Evolutionary conservation across 169 alveolate species (phyloP), one percentile per base, ranked within the genome.

Genomic region (Babesia bovis): DNA sequence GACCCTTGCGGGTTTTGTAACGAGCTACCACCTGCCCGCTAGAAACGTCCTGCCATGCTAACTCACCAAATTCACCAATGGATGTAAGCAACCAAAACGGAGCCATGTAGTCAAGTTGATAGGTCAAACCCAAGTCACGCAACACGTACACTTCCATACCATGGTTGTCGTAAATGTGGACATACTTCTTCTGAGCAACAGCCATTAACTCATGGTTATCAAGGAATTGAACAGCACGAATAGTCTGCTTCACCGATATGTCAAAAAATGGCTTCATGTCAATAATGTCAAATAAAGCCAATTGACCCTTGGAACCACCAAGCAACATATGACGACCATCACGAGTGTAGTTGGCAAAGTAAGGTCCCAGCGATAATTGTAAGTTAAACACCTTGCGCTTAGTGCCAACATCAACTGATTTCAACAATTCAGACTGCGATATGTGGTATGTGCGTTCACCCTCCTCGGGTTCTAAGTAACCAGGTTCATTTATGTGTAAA

Each of bases 61-160:
- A 81, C 65, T 87, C 95, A 23, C 98, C 98, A 59, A 90, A 87
- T 67, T 95, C 96, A 26, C 96, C 95, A 26, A 96, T 92, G 28
- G 97, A 83, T 12, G 89, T 94, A 45, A 96, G 72, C 52, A 96
- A 86, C 73, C 87, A 95, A 74, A 94, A 98, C 83, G 92, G 95
- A 3, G 98, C 97, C 42, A 96, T 77, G 79, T 89, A 96, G 67
- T 96, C 98, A 78, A 96, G 73, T 53, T 93, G 89, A 28, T 84
- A 85, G 0, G 95, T 85, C 52, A 87, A 83, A 61, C 91, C 91
- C 19, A 93, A 23, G 35, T 65, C 95, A 40, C 96, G 92, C 55
- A 96, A 77, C 32, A 94, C 85, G 84, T 96, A 97, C 3, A 96
- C 89, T 83, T 96, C 99, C 32, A 91, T 77, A 30, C 99, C 98